phyloP scores from a whole-genome alignment of 2,329 filamentous ascomycete genomes.

The Tolypocladium paradoxum region DNA sequence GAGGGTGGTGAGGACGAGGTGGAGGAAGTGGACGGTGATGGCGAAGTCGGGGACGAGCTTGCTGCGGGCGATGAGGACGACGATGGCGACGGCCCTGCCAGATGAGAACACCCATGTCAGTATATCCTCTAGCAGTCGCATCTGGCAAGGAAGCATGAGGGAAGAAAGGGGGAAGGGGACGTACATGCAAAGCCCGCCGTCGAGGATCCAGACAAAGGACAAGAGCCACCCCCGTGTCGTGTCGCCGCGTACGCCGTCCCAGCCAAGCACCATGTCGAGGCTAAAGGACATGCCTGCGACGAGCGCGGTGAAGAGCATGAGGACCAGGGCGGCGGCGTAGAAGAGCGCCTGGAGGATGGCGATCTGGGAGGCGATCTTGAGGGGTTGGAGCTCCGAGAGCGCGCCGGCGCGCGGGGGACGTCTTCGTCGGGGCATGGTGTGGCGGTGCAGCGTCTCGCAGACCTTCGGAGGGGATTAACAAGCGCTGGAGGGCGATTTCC shows the following conservation, averaged over 20 bases:
- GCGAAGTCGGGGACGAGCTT: slow-evolving; percentile 95
- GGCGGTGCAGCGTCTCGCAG: not conserved
- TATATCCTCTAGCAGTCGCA: not conserved
- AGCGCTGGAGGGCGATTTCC: too few relatives aligned
- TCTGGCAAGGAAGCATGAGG: slow-evolving; percentile 1
- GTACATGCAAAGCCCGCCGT: slow-evolving; percentile 42
- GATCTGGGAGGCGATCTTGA: slow-evolving; percentile 50
- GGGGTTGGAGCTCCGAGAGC: slow-evolving; percentile 48
- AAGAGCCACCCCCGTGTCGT: slow-evolving; percentile 51
- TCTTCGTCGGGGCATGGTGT: slow-evolving; percentile 41
- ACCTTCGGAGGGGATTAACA: too few relatives aligned
- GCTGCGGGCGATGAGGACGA: slow-evolving; percentile 73
- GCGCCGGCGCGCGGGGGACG: slow-evolving; percentile 50
- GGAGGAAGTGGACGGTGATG: slow-evolving; percentile 74
- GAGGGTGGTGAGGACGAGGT: slow-evolving; percentile 65
- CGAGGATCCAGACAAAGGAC: slow-evolving; percentile 46
- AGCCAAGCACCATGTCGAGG: slow-evolving; percentile 45
- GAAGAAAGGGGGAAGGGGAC: slow-evolving; percentile 9
- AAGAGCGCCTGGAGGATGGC: slow-evolving; percentile 44
- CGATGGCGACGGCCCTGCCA: slow-evolving; percentile 66
- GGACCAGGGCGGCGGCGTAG: slow-evolving; percentile 38
- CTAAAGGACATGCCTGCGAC: slow-evolving; percentile 46
- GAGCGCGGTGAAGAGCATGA: slow-evolving; percentile 48
- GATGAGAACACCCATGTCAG: not conserved
- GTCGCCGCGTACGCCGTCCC: slow-evolving; percentile 48